Evolutionary conservation across 495 filamentous ascomycete species (phyloP).

Genomic region (Penicillium antarcticum): DNA sequence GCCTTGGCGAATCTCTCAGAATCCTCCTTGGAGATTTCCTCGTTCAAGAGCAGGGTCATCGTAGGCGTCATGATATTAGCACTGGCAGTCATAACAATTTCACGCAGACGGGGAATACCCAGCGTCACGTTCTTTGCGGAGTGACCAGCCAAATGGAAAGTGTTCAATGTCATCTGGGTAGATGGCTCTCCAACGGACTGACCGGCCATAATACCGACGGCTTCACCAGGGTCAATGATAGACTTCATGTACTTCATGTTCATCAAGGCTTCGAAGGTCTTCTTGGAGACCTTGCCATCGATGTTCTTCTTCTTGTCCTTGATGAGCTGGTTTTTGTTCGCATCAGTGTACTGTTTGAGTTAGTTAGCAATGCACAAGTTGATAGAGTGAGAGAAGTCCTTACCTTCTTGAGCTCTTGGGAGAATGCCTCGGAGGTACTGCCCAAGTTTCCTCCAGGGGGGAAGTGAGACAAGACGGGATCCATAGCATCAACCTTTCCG

Average conservation of each 20-base stretch:
- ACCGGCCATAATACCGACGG: constrained; percentile 94
- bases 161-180: constrained; percentile 99
- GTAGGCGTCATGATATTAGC: constrained; percentile 80
- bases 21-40: constrained; percentile 65
- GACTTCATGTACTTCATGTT: constrained; percentile 91
- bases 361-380: constrained; percentile 15
- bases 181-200: constrained; percentile 97
- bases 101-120: constrained; percentile 93
- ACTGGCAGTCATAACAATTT: constrained; percentile 98
- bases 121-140: constrained; percentile 98
- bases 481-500: constrained; percentile 61
- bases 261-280: constrained; percentile 76
- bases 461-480: constrained; percentile 71
- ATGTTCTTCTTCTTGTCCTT: constrained; percentile 70
- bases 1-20: constrained; percentile 83
- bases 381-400: constrained; percentile 7
- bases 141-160: constrained; percentile 99
- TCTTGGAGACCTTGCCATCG: constrained; percentile 57
- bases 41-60: constrained; percentile 81
- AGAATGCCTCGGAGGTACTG: constrained; percentile 87
- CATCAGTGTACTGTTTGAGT: constrained; percentile 61
- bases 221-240: constrained; percentile 91
- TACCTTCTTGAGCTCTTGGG: constrained; percentile 56
- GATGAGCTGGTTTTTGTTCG: constrained; percentile 71
- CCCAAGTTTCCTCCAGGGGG: constrained; percentile 75